These are phyloP conservation scores for Blumeriella jaapii DNA, from an alignment of 2,329 filamentous ascomycete genomes.

Conservation along the genomic window DNA sequence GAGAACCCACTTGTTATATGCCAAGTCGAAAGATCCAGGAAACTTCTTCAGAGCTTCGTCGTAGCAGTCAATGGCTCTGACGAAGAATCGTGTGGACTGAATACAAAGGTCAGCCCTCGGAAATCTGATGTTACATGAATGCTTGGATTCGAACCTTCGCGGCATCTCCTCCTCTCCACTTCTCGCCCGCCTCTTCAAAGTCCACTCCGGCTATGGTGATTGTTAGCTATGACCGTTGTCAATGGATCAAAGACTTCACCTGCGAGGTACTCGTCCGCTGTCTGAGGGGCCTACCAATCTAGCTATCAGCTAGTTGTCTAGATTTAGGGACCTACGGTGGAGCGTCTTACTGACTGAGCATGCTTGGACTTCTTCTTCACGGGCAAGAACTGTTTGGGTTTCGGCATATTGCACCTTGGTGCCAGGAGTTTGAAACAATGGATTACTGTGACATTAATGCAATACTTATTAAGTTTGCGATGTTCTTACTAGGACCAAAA, in stretches of 20 bases:
- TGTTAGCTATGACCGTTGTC: constrained; percentile 8
- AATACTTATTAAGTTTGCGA: too few relatives aligned
- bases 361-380: constrained; percentile 31
- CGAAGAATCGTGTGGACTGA: constrained; percentile 38
- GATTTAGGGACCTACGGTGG: too few relatives aligned
- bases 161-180: constrained; percentile 62
- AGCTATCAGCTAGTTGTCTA: constrained; percentile 9
- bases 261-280: constrained; percentile 57
- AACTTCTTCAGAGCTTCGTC: constrained; percentile 49
- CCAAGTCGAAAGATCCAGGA: constrained; percentile 54
- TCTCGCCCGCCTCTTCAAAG: constrained; percentile 60
- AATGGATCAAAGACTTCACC: constrained; percentile 28
- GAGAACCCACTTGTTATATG: constrained; percentile 56
- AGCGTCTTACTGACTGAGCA: constrained; percentile 17
- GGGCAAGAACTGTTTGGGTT: constrained; percentile 28
- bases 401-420: constrained; percentile 15
- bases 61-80: constrained; percentile 55
- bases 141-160: constrained; percentile 41
- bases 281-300: constrained; percentile 41
- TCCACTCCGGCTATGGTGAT: constrained; percentile 45
- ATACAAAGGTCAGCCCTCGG: constrained; percentile 2
- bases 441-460: too few relatives aligned
- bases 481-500: too few relatives aligned
- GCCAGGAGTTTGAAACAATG: too few relatives aligned
- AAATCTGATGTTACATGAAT: constrained; percentile 3